Evolutionary conservation across 2,329 filamentous ascomycete genomes (phyloP), one percentile per base, ranked within the genome.

Genomic region (Fusarium sororula): DNA sequence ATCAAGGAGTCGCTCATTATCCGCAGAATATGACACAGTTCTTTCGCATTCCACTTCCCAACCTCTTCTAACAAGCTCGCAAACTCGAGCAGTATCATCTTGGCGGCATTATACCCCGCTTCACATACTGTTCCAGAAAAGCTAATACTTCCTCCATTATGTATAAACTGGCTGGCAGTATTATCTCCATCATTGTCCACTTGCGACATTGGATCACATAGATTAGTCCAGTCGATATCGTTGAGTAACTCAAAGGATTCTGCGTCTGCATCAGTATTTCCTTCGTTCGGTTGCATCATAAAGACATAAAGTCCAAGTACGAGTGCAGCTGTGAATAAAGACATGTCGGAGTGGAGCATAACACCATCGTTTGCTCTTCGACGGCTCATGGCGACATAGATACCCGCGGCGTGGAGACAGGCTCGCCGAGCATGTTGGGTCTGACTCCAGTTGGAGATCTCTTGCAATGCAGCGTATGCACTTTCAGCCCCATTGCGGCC

Each of bases 1-100:
- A 55, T 28, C 45, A 68, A 18, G 11, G 45, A 51, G 41, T 70
- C 68, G 26, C 65, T 70, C 68, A 70, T 69, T 28, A 69, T 50
- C 8, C 47, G 35, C 10, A 70, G 37, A 39, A 70, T 61, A 42
- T 64, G 59, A 38, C 68, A 51, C 4, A 70, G 22, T 12, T 54
- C 44, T 22, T 37, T 42, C n/a, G 41, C 28, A 24, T 70, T 69
- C 65, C 68, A 68, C 26, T 60, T 70, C 6, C 68, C 59, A 11
- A 70, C 59, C 2, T 70, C 68, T 8, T 69, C 68, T 20, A 70
- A 10, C 3, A 70, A 60, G 11, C 58, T 48, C 17, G 48, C 65
- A 47, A 59, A 70, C 4, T 60, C 47, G 17, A 70, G 35, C 2
- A 68, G 3, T 2, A 69, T 55, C 38, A 55, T 68, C 20, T 51